These are phyloP conservation scores for Xylaria sp. DNA, from an alignment of 2,329 filamentous ascomycete genomes.

Conservation along the genomic window DNA sequence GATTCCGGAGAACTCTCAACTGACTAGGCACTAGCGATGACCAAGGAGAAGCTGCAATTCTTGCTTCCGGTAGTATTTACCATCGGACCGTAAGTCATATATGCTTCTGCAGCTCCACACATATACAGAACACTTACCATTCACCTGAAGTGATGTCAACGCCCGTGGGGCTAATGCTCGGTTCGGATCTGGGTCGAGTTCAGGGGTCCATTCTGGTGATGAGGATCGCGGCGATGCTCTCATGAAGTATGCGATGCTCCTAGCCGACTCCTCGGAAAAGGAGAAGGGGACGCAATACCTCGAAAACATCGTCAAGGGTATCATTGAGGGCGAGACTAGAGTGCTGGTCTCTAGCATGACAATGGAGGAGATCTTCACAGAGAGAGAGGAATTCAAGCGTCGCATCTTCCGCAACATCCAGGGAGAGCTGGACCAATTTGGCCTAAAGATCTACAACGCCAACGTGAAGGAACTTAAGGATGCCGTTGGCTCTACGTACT, in stretches of 20 bases:
- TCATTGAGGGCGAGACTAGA: conserved; percentile 88
- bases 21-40: conserved; percentile 72
- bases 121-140: conserved; percentile 12
- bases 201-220: conserved; percentile 41
- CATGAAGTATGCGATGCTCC: conserved; percentile 82
- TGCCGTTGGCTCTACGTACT: conserved; percentile 83
- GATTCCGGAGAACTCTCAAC: conserved; percentile 15
- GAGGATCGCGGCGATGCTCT: conserved; percentile 71
- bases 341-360: conserved; percentile 87
- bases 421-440: conserved; percentile 82
- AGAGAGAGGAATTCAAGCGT: conserved; percentile 79
- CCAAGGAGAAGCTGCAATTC: conserved; percentile 86
- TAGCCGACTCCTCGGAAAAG: conserved; percentile 68
- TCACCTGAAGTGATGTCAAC: conserved; percentile 65
- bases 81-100: conserved; percentile 70
- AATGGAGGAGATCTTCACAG: conserved; percentile 90
- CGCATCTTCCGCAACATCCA: conserved; percentile 81
- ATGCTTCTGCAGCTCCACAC: not conserved
- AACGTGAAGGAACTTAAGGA: conserved; percentile 89
- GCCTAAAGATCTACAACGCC: conserved; percentile 77
- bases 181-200: conserved; percentile 2
- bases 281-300: conserved; percentile 67
- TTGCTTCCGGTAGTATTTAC: conserved; percentile 86
- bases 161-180: conserved; percentile 59
- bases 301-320: conserved; percentile 86